Evolutionary conservation across 2,329 filamentous ascomycete species (phyloP).

Genomic region (Blastomyces percursus): DNA sequence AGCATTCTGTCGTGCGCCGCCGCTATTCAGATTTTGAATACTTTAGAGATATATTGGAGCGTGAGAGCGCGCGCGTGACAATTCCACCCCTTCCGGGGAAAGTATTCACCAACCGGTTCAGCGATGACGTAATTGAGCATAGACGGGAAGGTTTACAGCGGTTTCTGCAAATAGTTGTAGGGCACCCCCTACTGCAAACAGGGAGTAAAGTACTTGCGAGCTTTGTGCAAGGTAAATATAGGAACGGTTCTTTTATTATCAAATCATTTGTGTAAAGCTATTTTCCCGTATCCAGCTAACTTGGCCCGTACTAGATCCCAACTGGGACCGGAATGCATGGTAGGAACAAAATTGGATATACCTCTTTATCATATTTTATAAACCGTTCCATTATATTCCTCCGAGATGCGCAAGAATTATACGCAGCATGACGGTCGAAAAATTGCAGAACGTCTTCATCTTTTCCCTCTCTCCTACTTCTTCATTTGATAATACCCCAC

Average conservation of each 20-base stretch:
- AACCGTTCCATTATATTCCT: neutral
- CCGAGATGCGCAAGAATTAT: neutral
- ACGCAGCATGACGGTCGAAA: neutral
- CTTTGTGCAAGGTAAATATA: slow-evolving; percentile 76
- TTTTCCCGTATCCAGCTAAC: slow-evolving; percentile 5
- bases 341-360: slow-evolving; percentile 26
- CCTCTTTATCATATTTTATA: neutral
- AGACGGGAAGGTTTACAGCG: slow-evolving; percentile 82
- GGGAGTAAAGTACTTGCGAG: slow-evolving; percentile 92
- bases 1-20: slow-evolving; percentile 73
- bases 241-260: neutral
- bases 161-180: slow-evolving; percentile 94
- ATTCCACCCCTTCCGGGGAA: slow-evolving; percentile 94
- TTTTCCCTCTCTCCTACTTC: neutral
- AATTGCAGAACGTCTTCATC: neutral
- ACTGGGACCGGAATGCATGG: slow-evolving; percentile 85
- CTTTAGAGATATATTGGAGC: slow-evolving; percentile 95
- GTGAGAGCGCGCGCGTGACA: slow-evolving; percentile 84
- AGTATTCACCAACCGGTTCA: slow-evolving; percentile 96
- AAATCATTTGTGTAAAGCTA: neutral
- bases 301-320: slow-evolving; percentile 32
- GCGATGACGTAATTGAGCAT: slow-evolving; percentile 96
- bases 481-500: too few relatives aligned
- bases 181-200: slow-evolving; percentile 91
- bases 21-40: slow-evolving; percentile 98